Evolutionary conservation across 73 alveolate species (phyloP), one percentile per base, ranked within the genome.

Genomic region (Durusdinium trenchii): DNA sequence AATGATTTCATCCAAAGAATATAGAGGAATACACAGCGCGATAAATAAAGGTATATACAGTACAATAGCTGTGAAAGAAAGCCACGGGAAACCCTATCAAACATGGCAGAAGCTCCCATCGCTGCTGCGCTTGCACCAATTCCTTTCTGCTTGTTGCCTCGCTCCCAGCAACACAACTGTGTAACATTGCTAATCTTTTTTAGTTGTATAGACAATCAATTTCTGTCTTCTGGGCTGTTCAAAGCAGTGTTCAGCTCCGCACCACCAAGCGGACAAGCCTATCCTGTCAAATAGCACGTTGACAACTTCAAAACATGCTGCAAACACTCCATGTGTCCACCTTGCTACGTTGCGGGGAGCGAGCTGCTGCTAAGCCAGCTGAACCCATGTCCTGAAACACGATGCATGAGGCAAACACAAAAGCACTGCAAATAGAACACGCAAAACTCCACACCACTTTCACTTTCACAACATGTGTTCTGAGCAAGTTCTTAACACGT

Each of bases 101-200:
- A 3, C 6, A 87, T 38, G 23, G 52, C 90, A 38, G 6, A 9
- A 18, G 47, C 57, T 50, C 98, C 98, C 98, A 91, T 60, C 61
- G 98, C 76, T 47, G 90, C 98, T 91, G 98, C 43, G 81, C 42
- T 54, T 78, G 89, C 45, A 91, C 98, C 50, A 91, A n/a, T 7
- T 91, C 98, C 50, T 78, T 51, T 36, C 98, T 76, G 67, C 98
- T 71, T 46, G 35, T 73, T 14, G 89, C 98, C 98, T 84, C 5
- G 45, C 40, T 2, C 45, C 32, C 43, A 26, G 81, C 42, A n/a
- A n/a, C 16, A 54, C 9, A 54, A n/a, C n/a, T n/a, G n/a, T n/a
- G 30, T 60, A 60, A 60, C 73, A 23, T 2, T 60, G 18, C 73
- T 32, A 60, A 60, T 60, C 73, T 60, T 23, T 60, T 60, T 60